These are phyloP conservation scores for Apostasia shenzhenica DNA, from an alignment of 106 monocot species.

Conservation along the genomic window DNA sequence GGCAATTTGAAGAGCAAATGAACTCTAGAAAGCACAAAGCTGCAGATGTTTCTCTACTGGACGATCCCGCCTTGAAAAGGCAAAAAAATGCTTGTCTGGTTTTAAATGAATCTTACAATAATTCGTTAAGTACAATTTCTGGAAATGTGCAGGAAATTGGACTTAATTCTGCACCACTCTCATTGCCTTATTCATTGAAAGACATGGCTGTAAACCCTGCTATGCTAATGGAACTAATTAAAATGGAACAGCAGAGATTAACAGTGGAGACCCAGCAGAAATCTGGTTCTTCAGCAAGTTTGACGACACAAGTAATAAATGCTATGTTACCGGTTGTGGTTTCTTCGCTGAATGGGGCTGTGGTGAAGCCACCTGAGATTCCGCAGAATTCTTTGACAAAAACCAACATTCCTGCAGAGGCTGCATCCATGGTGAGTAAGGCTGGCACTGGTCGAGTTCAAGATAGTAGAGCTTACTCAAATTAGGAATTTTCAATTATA, in stretches of 20 bases:
- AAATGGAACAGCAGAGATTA: conserved; percentile 53
- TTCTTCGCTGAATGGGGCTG: conserved; percentile 9
- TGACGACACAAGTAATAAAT: conserved; percentile 2
- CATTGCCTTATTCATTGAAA: conserved; percentile 49
- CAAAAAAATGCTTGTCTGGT: conserved; percentile 27
- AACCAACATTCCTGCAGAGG: conserved; percentile 15
- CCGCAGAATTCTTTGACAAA: conserved; percentile 14
- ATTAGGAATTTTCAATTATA: too few relatives aligned
- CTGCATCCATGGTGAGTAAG: conserved; percentile 28
- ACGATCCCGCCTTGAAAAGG: conserved; percentile 45
- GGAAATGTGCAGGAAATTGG: conserved; percentile 9
- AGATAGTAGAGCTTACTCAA: too few relatives aligned
- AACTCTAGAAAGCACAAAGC: conserved; percentile 55
- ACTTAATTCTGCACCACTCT: conserved; percentile 21
- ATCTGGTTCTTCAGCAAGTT: conserved; percentile 7
- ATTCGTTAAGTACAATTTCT: conserved; percentile 6
- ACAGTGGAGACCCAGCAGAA: conserved; percentile 42
- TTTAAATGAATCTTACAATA: conserved; percentile 7
- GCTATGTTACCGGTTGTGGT: conserved; percentile 11
- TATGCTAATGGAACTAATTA: conserved; percentile 57
- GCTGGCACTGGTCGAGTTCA: too few relatives aligned
- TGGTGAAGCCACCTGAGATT: conserved; percentile 9
- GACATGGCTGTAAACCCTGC: conserved; percentile 70
- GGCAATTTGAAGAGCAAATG: conserved; percentile 5
- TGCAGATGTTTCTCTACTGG: conserved; percentile 17